phyloP scores from a whole-genome alignment of 2,329 filamentous ascomycete species.

The Graphiopsis chlorocephala region DNA sequence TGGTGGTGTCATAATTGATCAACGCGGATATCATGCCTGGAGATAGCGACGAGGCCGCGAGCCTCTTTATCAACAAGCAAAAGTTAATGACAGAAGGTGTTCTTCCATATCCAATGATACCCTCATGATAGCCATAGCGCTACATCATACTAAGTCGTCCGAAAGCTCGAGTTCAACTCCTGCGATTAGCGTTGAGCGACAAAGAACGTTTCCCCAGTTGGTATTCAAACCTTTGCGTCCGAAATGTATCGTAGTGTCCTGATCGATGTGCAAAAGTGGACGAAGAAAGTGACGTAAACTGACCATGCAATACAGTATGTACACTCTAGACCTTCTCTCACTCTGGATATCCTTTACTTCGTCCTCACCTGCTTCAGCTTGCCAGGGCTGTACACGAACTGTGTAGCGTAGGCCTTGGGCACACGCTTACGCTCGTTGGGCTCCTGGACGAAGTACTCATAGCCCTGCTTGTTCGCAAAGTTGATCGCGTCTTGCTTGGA shows the following conservation, averaged over 20 bases:
- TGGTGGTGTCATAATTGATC: neutral
- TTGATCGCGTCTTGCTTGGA: slow-evolving; percentile 89
- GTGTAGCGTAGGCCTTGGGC: slow-evolving; percentile 95
- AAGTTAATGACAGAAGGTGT: neutral
- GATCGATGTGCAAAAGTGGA: neutral
- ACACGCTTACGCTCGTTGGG: slow-evolving; percentile 82
- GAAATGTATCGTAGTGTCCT: neutral
- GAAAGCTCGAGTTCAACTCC: neutral
- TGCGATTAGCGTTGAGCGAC: neutral
- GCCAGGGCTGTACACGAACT: slow-evolving; percentile 80
- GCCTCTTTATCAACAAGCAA: neutral
- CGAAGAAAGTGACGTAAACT: neutral
- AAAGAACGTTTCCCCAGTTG: neutral
- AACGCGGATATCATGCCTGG: neutral
- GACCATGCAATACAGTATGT: slow-evolving; percentile 17
- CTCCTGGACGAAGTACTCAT: slow-evolving; percentile 98
- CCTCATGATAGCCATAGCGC: neutral
- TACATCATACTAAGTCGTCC: neutral
- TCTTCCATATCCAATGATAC: neutral
- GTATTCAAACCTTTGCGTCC: neutral
- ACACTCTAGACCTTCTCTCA: slow-evolving; percentile 7
- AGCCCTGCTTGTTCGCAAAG: slow-evolving; percentile 98
- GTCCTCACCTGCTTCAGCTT: slow-evolving; percentile 80
- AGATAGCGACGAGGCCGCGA: neutral
- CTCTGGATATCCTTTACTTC: slow-evolving; percentile 59